phyloP scores from a whole-genome alignment of 306 rosid species.

The Castanea sativa region DNA sequence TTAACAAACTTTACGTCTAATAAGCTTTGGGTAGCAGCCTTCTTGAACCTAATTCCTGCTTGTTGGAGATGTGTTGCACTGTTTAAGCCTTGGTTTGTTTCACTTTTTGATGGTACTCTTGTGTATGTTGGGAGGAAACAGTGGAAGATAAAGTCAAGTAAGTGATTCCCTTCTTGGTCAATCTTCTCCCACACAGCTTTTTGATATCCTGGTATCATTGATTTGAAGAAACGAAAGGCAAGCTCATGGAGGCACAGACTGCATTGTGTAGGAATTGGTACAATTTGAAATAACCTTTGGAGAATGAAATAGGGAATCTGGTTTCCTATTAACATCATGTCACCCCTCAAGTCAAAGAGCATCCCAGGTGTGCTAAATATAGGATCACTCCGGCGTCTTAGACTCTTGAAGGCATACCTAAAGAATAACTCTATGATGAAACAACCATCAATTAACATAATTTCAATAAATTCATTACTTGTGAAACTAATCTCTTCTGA shows the following conservation, averaged over 20 bases:
- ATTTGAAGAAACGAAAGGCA: conserved; percentile 40
- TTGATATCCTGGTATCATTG: conserved; percentile 33
- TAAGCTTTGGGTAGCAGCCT: conserved; percentile 26
- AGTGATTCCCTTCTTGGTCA: conserved; percentile 47
- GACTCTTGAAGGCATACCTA: conserved; percentile 30
- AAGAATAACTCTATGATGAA: conserved; percentile 62
- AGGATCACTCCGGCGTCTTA: conserved; percentile 42
- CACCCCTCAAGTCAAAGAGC: conserved; percentile 29
- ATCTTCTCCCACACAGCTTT: conserved; percentile 26
- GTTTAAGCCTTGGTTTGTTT: neutral
- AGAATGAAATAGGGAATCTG: conserved; percentile 56
- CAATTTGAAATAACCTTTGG: conserved; percentile 35
- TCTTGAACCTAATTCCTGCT: conserved; percentile 43
- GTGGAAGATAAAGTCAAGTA: conserved; percentile 49
- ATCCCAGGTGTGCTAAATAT: conserved; percentile 33
- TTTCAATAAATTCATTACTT: conserved; percentile 30
- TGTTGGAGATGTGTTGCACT: conserved; percentile 27
- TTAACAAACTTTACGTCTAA: conserved; percentile 41
- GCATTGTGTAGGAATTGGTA: conserved; percentile 38
- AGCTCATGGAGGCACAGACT: conserved; percentile 36
- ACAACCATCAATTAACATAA: conserved; percentile 56
- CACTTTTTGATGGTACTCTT: neutral
- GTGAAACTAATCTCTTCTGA: neutral
- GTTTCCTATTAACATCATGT: conserved; percentile 54
- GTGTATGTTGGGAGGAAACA: conserved; percentile 44